Evolutionary conservation across 176 grass and related monocot species (phyloP), one percentile per base, ranked within the genome.

Genomic region (Dendrocalamus sinicus): DNA sequence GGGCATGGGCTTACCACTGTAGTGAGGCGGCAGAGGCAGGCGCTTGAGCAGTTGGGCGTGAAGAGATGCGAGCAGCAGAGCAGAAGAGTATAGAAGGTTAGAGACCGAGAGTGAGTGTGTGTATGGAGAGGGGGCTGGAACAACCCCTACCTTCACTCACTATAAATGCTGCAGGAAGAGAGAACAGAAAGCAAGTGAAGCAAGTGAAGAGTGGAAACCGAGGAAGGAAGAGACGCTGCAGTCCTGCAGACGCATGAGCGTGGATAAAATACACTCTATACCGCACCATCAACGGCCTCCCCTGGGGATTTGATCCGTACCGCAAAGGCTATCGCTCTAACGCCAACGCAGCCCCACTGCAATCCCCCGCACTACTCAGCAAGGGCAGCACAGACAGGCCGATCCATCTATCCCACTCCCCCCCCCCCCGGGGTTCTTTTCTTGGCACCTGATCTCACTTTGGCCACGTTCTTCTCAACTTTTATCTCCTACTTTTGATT

Each of bases 131-230:
- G 69, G 66, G 87, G 59, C 26, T 53, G 69, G 84, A 79, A 39
- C 37, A 39, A 5, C 37, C 37, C 37, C 4, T 5, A 39, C 37
- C 37, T 39, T 39, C 37, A 39, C 37, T 39, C 37, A 39, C 37
- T 39, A 39, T 74, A 73, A 89, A 80, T 89, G 88, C 40, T 8
- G 76, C 59, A 6, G 24, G 2, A 35, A 23, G 58, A n/a, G 47
- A 60, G 26, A 84, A 78, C 58, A 74, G 67, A 22, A 28, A 67
- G 86, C 68, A 48, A 51, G 81, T 41, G 85, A 28, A 67, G 86
- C 68, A 48, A 51, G 81, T 41, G 85, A 43, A 28, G 76, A 3
- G 28, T 26, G 1, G 9, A n/a, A 10, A 55, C 2, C 51, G 14
- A 53, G 1, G 51, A 74, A 24, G 19, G 5, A 22, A 24, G 19